Base-by-base conservation (phyloP, 2,329 filamentous ascomycete genomes). In the Harringtonia aguacate region DNA sequence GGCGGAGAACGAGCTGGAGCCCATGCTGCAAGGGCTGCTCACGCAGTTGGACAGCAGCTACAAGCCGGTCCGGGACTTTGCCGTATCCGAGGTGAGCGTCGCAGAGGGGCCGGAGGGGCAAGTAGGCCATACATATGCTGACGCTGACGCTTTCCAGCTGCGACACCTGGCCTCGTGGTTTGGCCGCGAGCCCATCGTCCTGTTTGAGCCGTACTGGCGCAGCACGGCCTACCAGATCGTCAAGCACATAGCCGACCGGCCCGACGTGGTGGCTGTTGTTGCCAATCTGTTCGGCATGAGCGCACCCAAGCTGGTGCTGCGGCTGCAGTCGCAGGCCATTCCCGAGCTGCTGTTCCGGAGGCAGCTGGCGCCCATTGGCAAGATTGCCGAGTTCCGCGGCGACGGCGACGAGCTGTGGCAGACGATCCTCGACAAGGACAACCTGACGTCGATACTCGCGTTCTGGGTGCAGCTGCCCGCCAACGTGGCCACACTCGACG, bases 181-280 rank as follows among this genome's bases (percentile, higher is more conserved):
- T 34, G 69, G 71, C 4, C 69, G 77, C 31, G 81, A 77, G 2
- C 73, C 81, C 2, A 71, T 74, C 24, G 77, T 79, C 15, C 67
- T 98, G 0, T 81, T 97, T 45, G 79, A 81, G 44, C 88, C 90
- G 1, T 97, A 88, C 60, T 97, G 90, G 89, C 78, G 79, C 51
- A 90, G 77, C 27, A 70, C 98, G 36, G 89, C 87, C 1, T 83
- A 90, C 47, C 75, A 81, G 40, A 81, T 86, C 3, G 82, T 92
- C 24, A 90, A 88, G 58, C 86, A 95, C 53, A 73, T 97, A 48
- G 72, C 82, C 20, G 72, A 76, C 39, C 77, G 83, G 38, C 90
- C 92, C n/a, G 86, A 92, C 54, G 84, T 89, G 56, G 82, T 81
- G 38, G 79, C 85, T 44, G 73, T 84, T 36, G 72, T 97, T 39